phyloP scores from a whole-genome alignment of 2,329 filamentous ascomycete species.

The Nigrospora oryzae region DNA sequence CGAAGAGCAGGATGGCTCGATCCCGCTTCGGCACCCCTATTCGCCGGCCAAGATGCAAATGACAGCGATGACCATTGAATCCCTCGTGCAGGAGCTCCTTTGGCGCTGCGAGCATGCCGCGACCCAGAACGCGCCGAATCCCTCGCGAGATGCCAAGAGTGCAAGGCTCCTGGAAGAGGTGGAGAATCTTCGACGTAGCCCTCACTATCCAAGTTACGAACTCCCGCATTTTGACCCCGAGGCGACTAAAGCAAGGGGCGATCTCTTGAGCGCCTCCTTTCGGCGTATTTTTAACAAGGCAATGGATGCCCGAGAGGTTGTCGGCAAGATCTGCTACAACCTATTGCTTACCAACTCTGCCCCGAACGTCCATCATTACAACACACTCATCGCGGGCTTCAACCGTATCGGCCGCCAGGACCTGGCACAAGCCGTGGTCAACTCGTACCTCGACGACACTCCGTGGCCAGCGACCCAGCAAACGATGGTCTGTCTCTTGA shows the following conservation, averaged over 20 bases:
- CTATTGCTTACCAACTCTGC: constrained; percentile 52
- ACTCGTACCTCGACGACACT: constrained; percentile 37
- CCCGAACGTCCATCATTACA: constrained; percentile 63
- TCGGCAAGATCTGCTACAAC: constrained; percentile 53
- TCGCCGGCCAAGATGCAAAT: constrained; percentile 3
- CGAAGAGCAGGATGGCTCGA: constrained; percentile 12
- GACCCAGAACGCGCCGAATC: neutral
- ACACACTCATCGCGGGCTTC: constrained; percentile 62
- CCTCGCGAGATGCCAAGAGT: constrained; percentile 2
- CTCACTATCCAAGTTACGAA: constrained; percentile 14
- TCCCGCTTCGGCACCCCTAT: constrained; percentile 12
- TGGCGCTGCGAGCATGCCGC: neutral
- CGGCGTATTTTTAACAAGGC: constrained; percentile 16
- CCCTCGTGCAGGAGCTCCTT: constrained; percentile 3
- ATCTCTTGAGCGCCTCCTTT: constrained; percentile 14
- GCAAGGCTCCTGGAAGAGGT: constrained; percentile 8
- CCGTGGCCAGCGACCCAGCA: constrained; percentile 37
- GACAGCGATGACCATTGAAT: constrained; percentile 3
- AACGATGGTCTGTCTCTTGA: constrained; percentile 39
- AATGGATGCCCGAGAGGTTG: constrained; percentile 14
- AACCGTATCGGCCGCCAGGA: constrained; percentile 37
- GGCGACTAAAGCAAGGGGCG: constrained; percentile 7
- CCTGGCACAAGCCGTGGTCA: constrained; percentile 43
- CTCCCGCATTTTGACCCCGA: constrained; percentile 7
- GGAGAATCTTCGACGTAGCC: constrained; percentile 5